Evolutionary conservation across 2,329 filamentous ascomycete species (phyloP), one percentile per base, ranked within the genome.

Genomic region (Sporothrix variecibatus): DNA sequence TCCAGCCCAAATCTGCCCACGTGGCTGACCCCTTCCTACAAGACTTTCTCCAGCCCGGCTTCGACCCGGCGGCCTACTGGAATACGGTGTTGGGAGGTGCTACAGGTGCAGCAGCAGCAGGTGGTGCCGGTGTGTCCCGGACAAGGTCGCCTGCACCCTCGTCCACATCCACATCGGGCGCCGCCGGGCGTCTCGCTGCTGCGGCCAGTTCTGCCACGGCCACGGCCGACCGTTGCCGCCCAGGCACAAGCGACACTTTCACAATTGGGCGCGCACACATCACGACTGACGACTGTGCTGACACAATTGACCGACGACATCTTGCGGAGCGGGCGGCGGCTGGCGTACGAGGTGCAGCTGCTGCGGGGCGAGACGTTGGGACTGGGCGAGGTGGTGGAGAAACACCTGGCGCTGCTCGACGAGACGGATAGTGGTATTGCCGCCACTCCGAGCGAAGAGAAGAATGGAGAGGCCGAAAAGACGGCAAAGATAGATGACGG

Each of bases 271-370:
- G 92, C 94, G 9, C 94, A 98, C 81, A 97, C 94, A 1, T 92
- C 94, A 23, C 89, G 94, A 64, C 85, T 98, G 8, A 94, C 94
- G 17, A 90, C 88, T 72, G 93, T 91, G 64, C 87, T 99, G 74
- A 97, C 94, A 43, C 92, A 95, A 79, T 86, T 98, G 75, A 98
- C 96, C 12, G 95, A 99, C 82, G 96, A 98, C 78, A 98, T 99
- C 76, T 83, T 99, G 76, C 90, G 96, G 74, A 95, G 94, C 79
- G 94, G 95, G 34, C 94, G 93, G 77, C 89, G 95, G 3, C 85
- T 99, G 74, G 94, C 95, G 26, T 99, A 99, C 80, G 94, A 98
- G 82, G 95, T 98, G 26, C 95, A 98, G 82, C 88, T 98, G 23
- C 83, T 98, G 68, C 90, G 94, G n/a, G 95, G 95, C 76, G 95